phyloP scores from a whole-genome alignment of 768 basidiomycete genomes.

The Suillus decipiens region DNA sequence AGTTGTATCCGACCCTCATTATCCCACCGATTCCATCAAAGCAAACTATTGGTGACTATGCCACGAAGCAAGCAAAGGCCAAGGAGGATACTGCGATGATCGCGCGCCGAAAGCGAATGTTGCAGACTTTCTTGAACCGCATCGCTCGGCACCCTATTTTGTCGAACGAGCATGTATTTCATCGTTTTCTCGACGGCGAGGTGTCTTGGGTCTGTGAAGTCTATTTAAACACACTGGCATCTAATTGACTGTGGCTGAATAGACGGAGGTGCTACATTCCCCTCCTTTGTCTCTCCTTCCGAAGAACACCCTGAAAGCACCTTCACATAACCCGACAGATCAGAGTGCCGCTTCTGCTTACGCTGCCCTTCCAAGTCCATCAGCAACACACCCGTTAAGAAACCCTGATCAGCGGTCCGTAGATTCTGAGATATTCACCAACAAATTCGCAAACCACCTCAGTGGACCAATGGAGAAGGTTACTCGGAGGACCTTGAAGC shows the following conservation, averaged over 20 bases:
- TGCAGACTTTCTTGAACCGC: slow-evolving; percentile 93
- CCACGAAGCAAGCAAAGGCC: slow-evolving; percentile 93
- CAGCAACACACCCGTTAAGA: slow-evolving; percentile 84
- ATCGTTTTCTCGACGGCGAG: slow-evolving; percentile 93
- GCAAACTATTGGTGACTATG: slow-evolving; percentile 94
- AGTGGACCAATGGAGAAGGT: slow-evolving; percentile 95
- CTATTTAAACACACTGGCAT: neutral
- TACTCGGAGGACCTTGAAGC: slow-evolving; percentile 85
- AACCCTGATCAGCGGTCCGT: slow-evolving; percentile 94
- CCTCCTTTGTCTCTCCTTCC: slow-evolving; percentile 89
- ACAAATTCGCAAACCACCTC: slow-evolving; percentile 92
- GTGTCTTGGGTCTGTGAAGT: slow-evolving; percentile 82
- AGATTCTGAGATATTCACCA: slow-evolving; percentile 95
- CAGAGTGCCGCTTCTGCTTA: slow-evolving; percentile 72
- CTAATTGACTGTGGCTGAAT: slow-evolving; percentile 15
- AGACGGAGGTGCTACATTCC: slow-evolving; percentile 92
- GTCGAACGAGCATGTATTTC: slow-evolving; percentile 94
- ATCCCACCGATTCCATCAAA: slow-evolving; percentile 98
- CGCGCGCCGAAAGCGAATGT: slow-evolving; percentile 87
- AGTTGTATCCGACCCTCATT: slow-evolving; percentile 93
- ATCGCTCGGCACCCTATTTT: slow-evolving; percentile 90
- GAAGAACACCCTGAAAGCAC: slow-evolving; percentile 94
- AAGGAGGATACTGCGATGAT: slow-evolving; percentile 96
- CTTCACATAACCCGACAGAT: slow-evolving; percentile 93
- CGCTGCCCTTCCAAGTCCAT: slow-evolving; percentile 85